Conservation (phyloP, 305 asterid species). For the Rubia balearica region DNA sequence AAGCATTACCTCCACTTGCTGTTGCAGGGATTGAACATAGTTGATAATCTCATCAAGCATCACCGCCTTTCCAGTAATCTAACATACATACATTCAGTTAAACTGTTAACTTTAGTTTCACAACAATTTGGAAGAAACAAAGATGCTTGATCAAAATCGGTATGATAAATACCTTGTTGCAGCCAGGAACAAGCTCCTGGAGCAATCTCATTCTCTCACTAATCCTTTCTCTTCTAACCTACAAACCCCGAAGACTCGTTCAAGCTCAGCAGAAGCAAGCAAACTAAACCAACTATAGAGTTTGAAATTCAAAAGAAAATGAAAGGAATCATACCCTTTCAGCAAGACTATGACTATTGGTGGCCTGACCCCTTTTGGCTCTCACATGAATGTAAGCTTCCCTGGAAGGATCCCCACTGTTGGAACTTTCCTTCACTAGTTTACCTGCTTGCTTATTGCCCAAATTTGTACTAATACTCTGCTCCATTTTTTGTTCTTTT, state of each 20-base stretch:
- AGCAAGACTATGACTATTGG: slow-evolving; percentile 94
- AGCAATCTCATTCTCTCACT: slow-evolving; percentile 92
- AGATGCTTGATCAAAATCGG: not conserved
- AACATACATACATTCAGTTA: not conserved
- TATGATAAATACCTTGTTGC: slow-evolving; percentile 53
- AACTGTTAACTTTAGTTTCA: slow-evolving; percentile 12
- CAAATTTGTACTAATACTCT: slow-evolving; percentile 27
- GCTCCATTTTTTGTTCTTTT: slow-evolving; percentile 39
- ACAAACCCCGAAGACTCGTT: slow-evolving; percentile 16
- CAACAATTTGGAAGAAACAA: not conserved
- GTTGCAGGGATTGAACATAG: slow-evolving; percentile 87
- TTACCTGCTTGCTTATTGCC: slow-evolving; percentile 42
- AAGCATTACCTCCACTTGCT: slow-evolving; percentile 74
- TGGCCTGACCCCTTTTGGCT: slow-evolving; percentile 92
- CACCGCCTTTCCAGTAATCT: slow-evolving; percentile 91
- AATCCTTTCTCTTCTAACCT: slow-evolving; percentile 91
- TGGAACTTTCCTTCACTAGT: slow-evolving; percentile 39
- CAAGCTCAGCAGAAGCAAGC: not conserved
- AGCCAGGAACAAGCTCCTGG: slow-evolving; percentile 94
- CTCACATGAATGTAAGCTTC: slow-evolving; percentile 76
- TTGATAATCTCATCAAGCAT: slow-evolving; percentile 98
- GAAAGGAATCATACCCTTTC: slow-evolving; percentile 58
- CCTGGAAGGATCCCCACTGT: slow-evolving; percentile 51
- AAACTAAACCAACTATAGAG: slow-evolving; percentile 3
- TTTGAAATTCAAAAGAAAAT: not conserved